Conservation (phyloP, 1,284 basidiomycete species). For the Microbotryum scabiosae region DNA sequence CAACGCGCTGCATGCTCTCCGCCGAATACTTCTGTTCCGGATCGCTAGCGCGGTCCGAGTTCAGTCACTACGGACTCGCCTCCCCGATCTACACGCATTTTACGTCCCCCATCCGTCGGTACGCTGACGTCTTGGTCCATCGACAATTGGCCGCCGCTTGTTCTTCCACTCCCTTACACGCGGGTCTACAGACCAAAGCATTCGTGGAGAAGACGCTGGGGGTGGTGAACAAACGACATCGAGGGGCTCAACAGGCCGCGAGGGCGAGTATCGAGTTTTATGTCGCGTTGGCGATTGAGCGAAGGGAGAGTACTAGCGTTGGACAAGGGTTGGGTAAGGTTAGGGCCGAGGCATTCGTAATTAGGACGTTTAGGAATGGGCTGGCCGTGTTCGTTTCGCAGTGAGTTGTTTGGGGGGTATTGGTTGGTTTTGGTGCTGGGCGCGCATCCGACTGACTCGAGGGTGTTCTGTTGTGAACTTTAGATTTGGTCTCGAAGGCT, state of each 20-base stretch:
- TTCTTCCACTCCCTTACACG: conserved; percentile 70
- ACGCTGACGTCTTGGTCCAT: conserved; percentile 91
- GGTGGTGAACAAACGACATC: conserved; percentile 83
- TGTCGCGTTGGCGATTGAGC: conserved; percentile 76
- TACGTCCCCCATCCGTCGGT: conserved; percentile 87
- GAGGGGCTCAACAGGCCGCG: conserved; percentile 94
- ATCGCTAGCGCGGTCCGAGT: conserved; percentile 82
- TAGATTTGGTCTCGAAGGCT: conserved; percentile 85
- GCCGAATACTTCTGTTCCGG: conserved; percentile 98
- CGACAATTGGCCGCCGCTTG: conserved; percentile 89
- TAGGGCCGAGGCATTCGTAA: conserved; percentile 85
- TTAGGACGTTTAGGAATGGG: conserved; percentile 89
- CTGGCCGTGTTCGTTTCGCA: conserved; percentile 89
- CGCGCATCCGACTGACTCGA: background rate
- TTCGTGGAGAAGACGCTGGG: conserved; percentile 81
- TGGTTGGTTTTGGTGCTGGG: conserved; percentile 2
- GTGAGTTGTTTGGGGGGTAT: conserved; percentile 48
- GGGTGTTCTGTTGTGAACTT: background rate
- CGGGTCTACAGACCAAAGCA: conserved; percentile 75
- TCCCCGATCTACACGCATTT: conserved; percentile 98
- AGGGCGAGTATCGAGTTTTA: conserved; percentile 96
- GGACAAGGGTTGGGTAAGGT: conserved; percentile 49
- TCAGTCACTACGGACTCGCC: conserved; percentile 93
- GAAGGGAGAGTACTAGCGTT: conserved; percentile 44
- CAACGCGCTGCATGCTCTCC: conserved; percentile 94